phyloP scores from a whole-genome alignment of 768 basidiomycete genomes.

The Russula compacta region DNA sequence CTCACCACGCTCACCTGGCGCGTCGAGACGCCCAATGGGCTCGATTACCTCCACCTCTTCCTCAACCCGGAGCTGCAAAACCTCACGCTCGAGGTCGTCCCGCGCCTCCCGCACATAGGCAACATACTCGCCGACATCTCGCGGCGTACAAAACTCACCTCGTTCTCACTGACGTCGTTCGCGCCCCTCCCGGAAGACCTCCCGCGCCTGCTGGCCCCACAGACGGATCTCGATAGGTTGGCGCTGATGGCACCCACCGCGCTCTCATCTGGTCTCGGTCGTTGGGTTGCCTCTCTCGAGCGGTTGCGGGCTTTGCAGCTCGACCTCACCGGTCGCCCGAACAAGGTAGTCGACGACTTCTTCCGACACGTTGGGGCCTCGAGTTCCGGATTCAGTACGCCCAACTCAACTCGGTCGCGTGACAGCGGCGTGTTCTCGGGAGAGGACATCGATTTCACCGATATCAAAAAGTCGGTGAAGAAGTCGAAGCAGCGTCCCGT shows the following conservation, averaged over 20 bases:
- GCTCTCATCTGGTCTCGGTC: slow-evolving; percentile 57
- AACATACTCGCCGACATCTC: slow-evolving; percentile 58
- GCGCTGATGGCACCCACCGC: slow-evolving; percentile 68
- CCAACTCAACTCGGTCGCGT: slow-evolving; percentile 54
- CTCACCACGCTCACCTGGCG: slow-evolving; percentile 66
- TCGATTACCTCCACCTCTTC: slow-evolving; percentile 59
- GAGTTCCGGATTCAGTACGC: slow-evolving; percentile 62
- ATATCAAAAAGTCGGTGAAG: slow-evolving; percentile 61
- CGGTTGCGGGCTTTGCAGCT: slow-evolving; percentile 55
- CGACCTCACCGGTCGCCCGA: slow-evolving; percentile 59
- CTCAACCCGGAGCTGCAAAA: slow-evolving; percentile 52
- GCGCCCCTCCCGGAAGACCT: slow-evolving; percentile 64
- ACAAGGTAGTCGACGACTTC: slow-evolving; percentile 70
- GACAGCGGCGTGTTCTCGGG: slow-evolving; percentile 74
- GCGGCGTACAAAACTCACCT: slow-evolving; percentile 50
- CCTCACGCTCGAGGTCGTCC: slow-evolving; percentile 54
- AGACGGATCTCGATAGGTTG: slow-evolving; percentile 52
- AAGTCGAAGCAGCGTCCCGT: slow-evolving; percentile 43
- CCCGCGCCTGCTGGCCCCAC: slow-evolving; percentile 52
- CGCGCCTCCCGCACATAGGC: slow-evolving; percentile 46
- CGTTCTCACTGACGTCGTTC: slow-evolving; percentile 62
- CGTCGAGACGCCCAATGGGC: slow-evolving; percentile 53
- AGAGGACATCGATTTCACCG: slow-evolving; percentile 69
- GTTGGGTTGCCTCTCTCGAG: slow-evolving; percentile 61
- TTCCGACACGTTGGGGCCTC: slow-evolving; percentile 54